Evolutionary conservation across 495 filamentous ascomycete genomes (phyloP).

Genomic region (Neurospora africana): DNA sequence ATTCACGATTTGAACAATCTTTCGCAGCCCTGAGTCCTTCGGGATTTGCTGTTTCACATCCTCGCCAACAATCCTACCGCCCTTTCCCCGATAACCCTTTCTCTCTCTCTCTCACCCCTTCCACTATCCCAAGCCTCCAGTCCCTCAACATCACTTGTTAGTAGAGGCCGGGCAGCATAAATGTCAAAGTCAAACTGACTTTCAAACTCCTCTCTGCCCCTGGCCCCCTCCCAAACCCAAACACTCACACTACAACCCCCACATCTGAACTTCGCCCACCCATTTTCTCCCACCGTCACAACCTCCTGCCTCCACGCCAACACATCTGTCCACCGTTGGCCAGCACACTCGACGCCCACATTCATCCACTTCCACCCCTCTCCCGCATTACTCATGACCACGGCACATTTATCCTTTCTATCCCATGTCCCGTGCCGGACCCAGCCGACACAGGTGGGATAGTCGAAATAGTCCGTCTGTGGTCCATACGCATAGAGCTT

Average conservation of each 20-base stretch:
- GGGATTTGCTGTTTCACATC: background rate
- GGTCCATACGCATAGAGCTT: slow-evolving; percentile 60
- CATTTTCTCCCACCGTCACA: slow-evolving; percentile 44
- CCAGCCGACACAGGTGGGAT: slow-evolving; percentile 58
- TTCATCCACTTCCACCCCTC: slow-evolving; percentile 47
- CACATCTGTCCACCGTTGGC: slow-evolving; percentile 52
- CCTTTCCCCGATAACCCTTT: background rate
- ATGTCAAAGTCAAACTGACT: slow-evolving; percentile 2
- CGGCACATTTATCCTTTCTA: slow-evolving; percentile 43
- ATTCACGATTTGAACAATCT: background rate
- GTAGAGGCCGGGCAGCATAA: background rate
- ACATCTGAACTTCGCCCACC: slow-evolving; percentile 46
- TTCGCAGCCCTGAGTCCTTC: background rate
- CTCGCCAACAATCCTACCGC: background rate
- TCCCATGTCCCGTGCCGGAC: slow-evolving; percentile 50
- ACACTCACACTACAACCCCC: slow-evolving; percentile 44
- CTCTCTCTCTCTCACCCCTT: background rate
- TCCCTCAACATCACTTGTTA: background rate
- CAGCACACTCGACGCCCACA: slow-evolving; percentile 46
- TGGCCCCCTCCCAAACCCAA: slow-evolving; percentile 49
- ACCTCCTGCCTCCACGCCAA: slow-evolving; percentile 34
- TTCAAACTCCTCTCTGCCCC: slow-evolving; percentile 39
- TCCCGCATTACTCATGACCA: slow-evolving; percentile 47
- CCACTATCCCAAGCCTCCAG: background rate
- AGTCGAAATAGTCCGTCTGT: slow-evolving; percentile 60